Evolutionary conservation across 768 basidiomycete species (phyloP), one percentile per base, ranked within the genome.

Genomic region (Royoungia palumana): DNA sequence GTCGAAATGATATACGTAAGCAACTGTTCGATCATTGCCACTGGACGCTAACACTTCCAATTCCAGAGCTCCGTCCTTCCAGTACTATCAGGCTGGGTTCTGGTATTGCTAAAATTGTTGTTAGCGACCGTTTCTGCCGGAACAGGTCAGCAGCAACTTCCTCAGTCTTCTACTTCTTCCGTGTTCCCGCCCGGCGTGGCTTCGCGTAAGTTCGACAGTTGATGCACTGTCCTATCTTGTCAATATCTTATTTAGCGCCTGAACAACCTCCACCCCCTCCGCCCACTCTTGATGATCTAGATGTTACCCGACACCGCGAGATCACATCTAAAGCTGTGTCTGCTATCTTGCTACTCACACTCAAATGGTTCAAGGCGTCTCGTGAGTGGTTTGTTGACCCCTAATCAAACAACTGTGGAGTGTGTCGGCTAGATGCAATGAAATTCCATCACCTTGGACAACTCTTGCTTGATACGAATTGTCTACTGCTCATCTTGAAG

Each of bases 361-460:
- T 99, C 56, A 96, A 98, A 66, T 99, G 96, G 96, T 95, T 97
- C 76, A 98, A 98, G 70, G 89, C 89, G 20, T 97, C 95, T 43
- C 96, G 95, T 97, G 57, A 67, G 93, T 77, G 10, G 40, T 41
- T 42, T 35, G 16, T 19, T 37, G 22, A 20, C 47, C 25, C 40
- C 39, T 22, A 39, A 16, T 8, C 7, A 24, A 17, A 16, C 42
- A 37, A 2, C 27, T 19, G 53, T 25, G 44, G 38, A 35, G 20
- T 22, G 43, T 32, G 34, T 47, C 35, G 44, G 22, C 14, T 57
- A 98, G 95, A 98, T 70, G 83, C 87, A 17, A 94, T 99, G 89
- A 98, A 99, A 65, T 97, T 96, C 64, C 94, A 99, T 67, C 93
- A 97, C 66, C 77, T 99, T 20, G 93, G 93, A n/a, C 94, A 95